These are phyloP conservation scores for Hibiscus tridactylites DNA, from an alignment of 345 rosid species.

Conservation along the genomic window DNA sequence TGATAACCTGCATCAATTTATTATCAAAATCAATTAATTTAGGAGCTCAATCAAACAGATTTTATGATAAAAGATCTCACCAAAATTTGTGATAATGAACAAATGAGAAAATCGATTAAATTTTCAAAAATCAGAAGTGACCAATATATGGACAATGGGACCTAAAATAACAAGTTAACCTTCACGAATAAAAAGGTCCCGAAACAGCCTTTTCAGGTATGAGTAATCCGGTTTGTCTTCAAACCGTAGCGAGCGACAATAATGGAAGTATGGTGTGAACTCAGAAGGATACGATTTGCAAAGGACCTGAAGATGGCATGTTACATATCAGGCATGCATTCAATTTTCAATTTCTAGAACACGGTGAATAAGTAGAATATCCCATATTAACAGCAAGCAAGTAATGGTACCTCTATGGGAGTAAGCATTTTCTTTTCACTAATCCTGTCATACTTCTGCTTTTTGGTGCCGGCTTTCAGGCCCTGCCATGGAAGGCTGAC, in stretches of 20 bases:
- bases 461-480: constrained; percentile 88
- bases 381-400: not conserved
- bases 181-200: constrained; percentile 94
- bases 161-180: constrained; percentile 29
- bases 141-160: not conserved
- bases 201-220: constrained; percentile 83
- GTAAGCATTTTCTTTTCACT: constrained; percentile 94
- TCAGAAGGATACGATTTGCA: constrained; percentile 85
- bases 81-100: constrained; percentile 1
- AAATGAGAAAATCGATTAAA: not conserved
- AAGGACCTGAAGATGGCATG: constrained; percentile 43
- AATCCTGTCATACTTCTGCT: constrained; percentile 95
- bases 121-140: not conserved
- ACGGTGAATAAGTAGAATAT: not conserved
- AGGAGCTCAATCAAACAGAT: not conserved
- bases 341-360: not conserved
- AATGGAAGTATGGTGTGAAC: constrained; percentile 94
- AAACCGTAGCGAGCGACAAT: constrained; percentile 89
- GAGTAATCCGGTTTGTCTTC: constrained; percentile 98
- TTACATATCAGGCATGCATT: not conserved
- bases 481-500: constrained; percentile 99
- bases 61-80: not conserved
- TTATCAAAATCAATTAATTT: constrained; percentile 8
- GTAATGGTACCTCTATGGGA: constrained; percentile 60
- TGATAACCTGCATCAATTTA: constrained; percentile 59